Evolutionary conservation across 805 yeast genomes (phyloP).

Genomic region (Lachancea thermotolerans): DNA sequence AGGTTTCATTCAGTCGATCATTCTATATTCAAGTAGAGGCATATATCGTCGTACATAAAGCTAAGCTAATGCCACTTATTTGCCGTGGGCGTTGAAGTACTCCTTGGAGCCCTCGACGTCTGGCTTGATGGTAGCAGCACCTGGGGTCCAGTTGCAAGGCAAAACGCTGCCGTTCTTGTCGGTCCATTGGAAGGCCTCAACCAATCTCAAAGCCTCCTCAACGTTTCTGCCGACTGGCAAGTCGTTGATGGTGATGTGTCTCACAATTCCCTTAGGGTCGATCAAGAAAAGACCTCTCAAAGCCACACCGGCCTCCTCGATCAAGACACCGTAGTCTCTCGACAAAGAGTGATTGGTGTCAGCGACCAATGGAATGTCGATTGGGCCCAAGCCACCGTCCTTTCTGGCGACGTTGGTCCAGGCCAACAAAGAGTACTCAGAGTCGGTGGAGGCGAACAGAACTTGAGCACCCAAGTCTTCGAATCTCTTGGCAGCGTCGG

Average conservation of each 20-base stretch:
- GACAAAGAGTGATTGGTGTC: slow-evolving; percentile 95
- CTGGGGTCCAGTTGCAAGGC: slow-evolving; percentile 99
- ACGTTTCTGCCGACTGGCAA: slow-evolving; percentile 99
- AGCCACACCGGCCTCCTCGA: slow-evolving; percentile 95
- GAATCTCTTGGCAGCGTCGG: slow-evolving; percentile 89
- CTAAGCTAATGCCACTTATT: slow-evolving; percentile 16
- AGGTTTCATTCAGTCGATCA: slow-evolving; percentile 2
- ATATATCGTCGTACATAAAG: background rate
- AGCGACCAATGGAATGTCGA: slow-evolving; percentile 89
- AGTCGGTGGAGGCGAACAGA: slow-evolving; percentile 95
- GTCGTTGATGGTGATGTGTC: slow-evolving; percentile 98
- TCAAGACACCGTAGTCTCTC: slow-evolving; percentile 93
- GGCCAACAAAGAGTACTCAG: slow-evolving; percentile 94
- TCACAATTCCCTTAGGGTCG: slow-evolving; percentile 89
- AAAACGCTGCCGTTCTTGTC: slow-evolving; percentile 99
- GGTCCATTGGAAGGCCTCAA: slow-evolving; percentile 99
- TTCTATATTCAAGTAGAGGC: slow-evolving; percentile 5
- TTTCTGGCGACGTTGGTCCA: slow-evolving; percentile 97
- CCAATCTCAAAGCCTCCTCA: slow-evolving; percentile 93
- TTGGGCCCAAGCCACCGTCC: slow-evolving; percentile 97
- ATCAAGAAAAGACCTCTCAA: slow-evolving; percentile 97
- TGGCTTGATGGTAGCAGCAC: slow-evolving; percentile 87
- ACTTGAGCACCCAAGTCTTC: slow-evolving; percentile 80
- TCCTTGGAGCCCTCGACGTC: slow-evolving; percentile 71
- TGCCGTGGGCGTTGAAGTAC: slow-evolving; percentile 63